A percentile compares a stretch with the other conserved stretches of the same genome.
These are phyloP conservation scores for Gillenia trifoliata DNA, from an alignment of 306 rosid species.

Conservation along the genomic window DNA sequence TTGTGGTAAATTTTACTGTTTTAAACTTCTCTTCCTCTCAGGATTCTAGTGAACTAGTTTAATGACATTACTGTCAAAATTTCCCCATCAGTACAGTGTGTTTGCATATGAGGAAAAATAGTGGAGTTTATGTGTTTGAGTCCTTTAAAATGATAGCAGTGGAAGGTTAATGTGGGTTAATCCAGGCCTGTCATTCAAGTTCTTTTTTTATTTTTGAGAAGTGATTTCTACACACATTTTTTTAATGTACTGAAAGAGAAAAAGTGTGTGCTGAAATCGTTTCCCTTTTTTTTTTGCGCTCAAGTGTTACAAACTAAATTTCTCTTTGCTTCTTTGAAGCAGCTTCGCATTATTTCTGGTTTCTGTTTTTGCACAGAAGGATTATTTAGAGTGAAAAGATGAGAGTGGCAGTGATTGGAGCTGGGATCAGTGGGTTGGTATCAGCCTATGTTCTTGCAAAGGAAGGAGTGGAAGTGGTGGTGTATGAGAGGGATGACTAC, in stretches of 20 bases:
- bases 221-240: too few species aligned
- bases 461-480: constrained; percentile 31
- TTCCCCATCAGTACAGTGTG: too few species aligned
- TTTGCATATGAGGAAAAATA: neutral
- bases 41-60: neutral
- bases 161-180: neutral
- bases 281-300: too few species aligned
- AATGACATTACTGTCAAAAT: too few species aligned
- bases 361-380: neutral
- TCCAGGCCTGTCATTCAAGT: neutral
- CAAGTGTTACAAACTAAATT: too few species aligned
- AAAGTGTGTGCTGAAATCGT: too few species aligned
- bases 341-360: neutral
- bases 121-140: neutral
- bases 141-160: too few species aligned
- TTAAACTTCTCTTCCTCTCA: neutral
- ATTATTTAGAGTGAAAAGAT: constrained; percentile 17
- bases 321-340: too few species aligned
- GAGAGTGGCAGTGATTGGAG: constrained; percentile 78
- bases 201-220: neutral
- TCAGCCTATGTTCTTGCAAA: constrained; percentile 14
- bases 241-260: too few species aligned
- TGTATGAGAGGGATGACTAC: constrained; percentile 62
- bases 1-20: neutral
- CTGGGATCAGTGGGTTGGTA: constrained; percentile 75